Conservation (phyloP, 108 stramenopile species). For the Fistulifera solaris region DNA sequence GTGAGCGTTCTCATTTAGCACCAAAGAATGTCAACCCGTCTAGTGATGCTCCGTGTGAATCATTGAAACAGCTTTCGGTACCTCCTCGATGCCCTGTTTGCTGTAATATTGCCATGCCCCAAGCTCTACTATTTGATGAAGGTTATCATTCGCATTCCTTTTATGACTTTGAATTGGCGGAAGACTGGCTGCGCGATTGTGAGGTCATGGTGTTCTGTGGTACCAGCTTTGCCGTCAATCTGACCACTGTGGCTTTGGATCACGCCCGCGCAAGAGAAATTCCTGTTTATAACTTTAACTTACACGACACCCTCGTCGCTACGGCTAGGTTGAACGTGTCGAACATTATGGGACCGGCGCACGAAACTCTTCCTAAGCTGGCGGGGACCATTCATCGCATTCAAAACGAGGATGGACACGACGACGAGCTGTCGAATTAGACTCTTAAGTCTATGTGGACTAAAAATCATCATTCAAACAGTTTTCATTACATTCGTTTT, state of each 20-base stretch:
- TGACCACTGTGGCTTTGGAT: slow-evolving; percentile 54
- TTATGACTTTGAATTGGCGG: slow-evolving; percentile 61
- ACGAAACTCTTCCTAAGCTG: slow-evolving; percentile 25
- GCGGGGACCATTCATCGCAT: slow-evolving; percentile 1
- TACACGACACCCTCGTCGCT: slow-evolving; percentile 32
- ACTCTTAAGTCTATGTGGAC: no score
- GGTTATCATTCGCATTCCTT: slow-evolving; percentile 65
- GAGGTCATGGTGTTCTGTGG: slow-evolving; percentile 56
- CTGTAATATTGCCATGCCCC: slow-evolving; percentile 31
- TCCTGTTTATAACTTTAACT: slow-evolving; percentile 61
- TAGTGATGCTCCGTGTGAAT: slow-evolving; percentile 2
- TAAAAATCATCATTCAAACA: no score
- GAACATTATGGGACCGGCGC: slow-evolving; percentile 42
- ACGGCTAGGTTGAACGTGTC: slow-evolving; percentile 39
- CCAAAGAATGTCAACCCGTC: slow-evolving; percentile 9
- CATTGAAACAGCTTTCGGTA: slow-evolving; percentile 11
- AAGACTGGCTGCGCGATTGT: slow-evolving; percentile 38
- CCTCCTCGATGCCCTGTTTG: slow-evolving; percentile 51
- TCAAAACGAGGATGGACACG: not conserved
- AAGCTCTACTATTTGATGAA: slow-evolving; percentile 68
- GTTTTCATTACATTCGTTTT: no score
- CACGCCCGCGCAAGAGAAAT: slow-evolving; percentile 32
- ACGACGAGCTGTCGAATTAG: no score
- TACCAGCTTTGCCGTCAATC: slow-evolving; percentile 45
- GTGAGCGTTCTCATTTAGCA: not conserved